Evolutionary conservation across 139 green algal genomes (phyloP).

Genomic region (Tetraselmis chui): DNA sequence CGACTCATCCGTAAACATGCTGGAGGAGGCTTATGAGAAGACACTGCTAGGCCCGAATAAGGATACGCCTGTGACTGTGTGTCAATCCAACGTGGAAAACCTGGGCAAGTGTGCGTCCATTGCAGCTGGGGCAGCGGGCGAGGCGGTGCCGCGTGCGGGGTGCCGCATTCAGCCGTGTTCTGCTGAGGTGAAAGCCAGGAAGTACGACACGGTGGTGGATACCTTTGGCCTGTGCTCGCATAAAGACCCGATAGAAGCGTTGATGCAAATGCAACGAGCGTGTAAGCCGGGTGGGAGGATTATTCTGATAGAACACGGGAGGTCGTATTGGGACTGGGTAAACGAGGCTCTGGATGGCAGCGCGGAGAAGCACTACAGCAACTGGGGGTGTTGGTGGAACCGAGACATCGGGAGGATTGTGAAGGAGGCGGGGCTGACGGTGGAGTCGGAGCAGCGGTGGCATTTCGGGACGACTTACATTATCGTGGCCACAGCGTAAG

Average conservation of each 20-base stretch:
- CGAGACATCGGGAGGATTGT: slow-evolving; percentile 58
- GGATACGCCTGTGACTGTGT: too few relatives aligned
- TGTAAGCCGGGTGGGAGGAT: slow-evolving; percentile 47
- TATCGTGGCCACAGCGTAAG: slow-evolving; percentile 40
- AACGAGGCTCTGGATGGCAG: slow-evolving; percentile 24
- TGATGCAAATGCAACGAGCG: slow-evolving; percentile 38
- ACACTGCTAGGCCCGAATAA: background rate
- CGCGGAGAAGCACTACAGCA: slow-evolving; percentile 33
- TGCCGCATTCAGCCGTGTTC: background rate
- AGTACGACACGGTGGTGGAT: slow-evolving; percentile 61
- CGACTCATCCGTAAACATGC: slow-evolving; percentile 54
- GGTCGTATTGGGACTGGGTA: background rate
- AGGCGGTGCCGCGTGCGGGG: background rate
- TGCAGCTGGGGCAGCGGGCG: background rate
- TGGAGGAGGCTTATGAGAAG: slow-evolving; percentile 37
- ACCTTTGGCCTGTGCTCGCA: slow-evolving; percentile 68
- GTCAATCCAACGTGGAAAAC: background rate
- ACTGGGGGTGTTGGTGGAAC: slow-evolving; percentile 80
- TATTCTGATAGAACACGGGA: slow-evolving; percentile 63
- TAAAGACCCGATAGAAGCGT: slow-evolving; percentile 40
- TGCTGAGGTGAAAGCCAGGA: background rate
- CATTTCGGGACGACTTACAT: slow-evolving; percentile 72
- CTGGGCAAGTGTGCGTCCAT: background rate
- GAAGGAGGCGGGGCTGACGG: slow-evolving; percentile 42
- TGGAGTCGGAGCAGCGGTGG: slow-evolving; percentile 42